Evolutionary conservation across 176 grass and related monocot species (phyloP).

Genomic region (Carex scoparia): DNA sequence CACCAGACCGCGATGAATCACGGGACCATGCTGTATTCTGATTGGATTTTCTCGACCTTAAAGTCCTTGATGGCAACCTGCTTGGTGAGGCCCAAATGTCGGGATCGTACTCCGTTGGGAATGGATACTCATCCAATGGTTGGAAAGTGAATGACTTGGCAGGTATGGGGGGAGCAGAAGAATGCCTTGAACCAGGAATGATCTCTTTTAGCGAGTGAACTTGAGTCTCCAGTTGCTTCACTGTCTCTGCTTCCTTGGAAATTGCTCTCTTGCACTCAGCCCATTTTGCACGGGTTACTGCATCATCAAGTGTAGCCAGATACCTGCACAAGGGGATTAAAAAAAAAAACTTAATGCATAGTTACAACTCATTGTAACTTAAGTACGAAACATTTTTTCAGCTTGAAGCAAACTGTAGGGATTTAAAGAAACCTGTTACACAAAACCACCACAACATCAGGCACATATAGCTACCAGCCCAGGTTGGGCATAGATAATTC

Average conservation of each 20-base stretch:
- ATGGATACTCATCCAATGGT: constrained; percentile 82
- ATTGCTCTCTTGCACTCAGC: constrained; percentile 86
- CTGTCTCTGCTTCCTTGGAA: constrained; percentile 68
- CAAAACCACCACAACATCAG: not conserved
- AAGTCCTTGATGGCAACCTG: constrained; percentile 37
- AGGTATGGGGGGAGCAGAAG: constrained; percentile 69
- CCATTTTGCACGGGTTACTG: constrained; percentile 61
- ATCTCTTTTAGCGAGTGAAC: constrained; percentile 68
- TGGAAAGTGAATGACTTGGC: constrained; percentile 90
- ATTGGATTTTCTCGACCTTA: constrained; percentile 49
- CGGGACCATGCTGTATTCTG: constrained; percentile 78
- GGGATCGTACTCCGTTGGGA: constrained; percentile 67
- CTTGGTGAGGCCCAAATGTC: constrained; percentile 84
- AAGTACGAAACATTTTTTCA: not conserved
- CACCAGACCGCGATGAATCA: constrained; percentile 56
- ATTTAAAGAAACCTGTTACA: not conserved
- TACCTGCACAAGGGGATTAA: constrained; percentile 40
- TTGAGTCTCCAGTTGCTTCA: constrained; percentile 77
- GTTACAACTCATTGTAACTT: not conserved
- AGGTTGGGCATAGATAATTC: not conserved
- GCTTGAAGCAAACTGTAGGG: not conserved
- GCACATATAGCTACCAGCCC: not conserved
- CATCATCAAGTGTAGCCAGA: constrained; percentile 80
- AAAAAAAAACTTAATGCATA: not conserved
- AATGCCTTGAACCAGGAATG: constrained; percentile 45